These are phyloP conservation scores for Cytospora paraplurivora DNA, from an alignment of 2,329 filamentous ascomycete species.

Conservation along the genomic window DNA sequence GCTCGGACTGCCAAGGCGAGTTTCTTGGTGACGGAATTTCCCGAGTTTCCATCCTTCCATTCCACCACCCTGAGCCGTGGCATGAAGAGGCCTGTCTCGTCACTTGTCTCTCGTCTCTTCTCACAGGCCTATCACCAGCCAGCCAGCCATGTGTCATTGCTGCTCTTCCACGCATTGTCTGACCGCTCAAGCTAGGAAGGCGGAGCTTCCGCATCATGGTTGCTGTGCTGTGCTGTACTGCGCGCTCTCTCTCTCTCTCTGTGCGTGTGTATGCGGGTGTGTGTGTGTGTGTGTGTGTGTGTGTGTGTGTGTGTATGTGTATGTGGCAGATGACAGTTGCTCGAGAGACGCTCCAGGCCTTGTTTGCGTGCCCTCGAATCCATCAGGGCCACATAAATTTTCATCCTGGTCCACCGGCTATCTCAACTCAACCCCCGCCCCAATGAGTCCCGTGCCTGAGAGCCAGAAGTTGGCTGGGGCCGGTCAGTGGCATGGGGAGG, in stretches of 20 bases:
- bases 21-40: not conserved
- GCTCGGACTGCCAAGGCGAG: conserved; percentile 1
- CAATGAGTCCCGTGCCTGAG: conserved; percentile 18
- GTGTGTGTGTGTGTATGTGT: not conserved
- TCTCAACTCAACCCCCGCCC: conserved; percentile 14
- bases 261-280: too few species aligned
- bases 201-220: not conserved
- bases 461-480: not conserved
- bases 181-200: not conserved
- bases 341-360: not conserved
- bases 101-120: conserved; percentile 19
- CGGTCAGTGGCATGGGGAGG: not conserved
- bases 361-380: conserved; percentile 7
- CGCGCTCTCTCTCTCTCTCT: too few species aligned
- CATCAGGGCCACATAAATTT: conserved; percentile 10
- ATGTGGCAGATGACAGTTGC: not conserved
- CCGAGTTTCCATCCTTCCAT: conserved; percentile 11
- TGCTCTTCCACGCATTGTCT: conserved; percentile 6
- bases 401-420: conserved; percentile 11
- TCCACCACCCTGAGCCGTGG: conserved; percentile 13
- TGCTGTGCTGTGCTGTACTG: too few species aligned
- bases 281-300: not conserved
- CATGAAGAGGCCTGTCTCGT: conserved; percentile 2
- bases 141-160: conserved; percentile 3
- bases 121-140: conserved; percentile 1